Evolutionary conservation across 2,329 filamentous ascomycete species (phyloP).

Genomic region (Lanzia echinophila): DNA sequence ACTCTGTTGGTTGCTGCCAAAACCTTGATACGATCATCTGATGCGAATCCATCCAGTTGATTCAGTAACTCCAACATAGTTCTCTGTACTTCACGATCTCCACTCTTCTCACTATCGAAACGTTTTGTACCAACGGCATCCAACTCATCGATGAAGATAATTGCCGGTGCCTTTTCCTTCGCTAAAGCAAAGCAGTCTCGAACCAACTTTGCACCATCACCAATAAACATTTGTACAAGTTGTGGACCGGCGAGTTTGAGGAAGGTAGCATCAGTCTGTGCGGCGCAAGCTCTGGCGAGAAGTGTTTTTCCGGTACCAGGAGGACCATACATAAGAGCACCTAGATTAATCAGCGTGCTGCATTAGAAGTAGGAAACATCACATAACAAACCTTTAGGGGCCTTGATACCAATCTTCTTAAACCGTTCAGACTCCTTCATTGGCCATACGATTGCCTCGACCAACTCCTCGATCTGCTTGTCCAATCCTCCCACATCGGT

Average conservation of each 20-base stretch:
- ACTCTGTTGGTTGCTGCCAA: conserved; percentile 91
- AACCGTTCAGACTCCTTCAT: conserved; percentile 99
- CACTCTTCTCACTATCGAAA: conserved; percentile 97
- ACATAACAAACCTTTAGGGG: conserved; percentile 73
- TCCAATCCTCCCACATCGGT: conserved; percentile 94
- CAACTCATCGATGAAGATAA: conserved; percentile 98
- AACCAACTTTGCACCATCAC: conserved; percentile 94
- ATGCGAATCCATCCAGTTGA: conserved; percentile 96
- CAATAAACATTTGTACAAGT: conserved; percentile 99
- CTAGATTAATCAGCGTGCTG: conserved; percentile 39
- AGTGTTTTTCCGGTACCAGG: conserved; percentile 88
- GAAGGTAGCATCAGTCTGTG: conserved; percentile 97
- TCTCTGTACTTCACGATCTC: conserved; percentile 94
- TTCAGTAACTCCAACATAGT: conserved; percentile 99
- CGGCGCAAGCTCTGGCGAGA: conserved; percentile 89
- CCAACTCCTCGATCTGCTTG: conserved; percentile 98
- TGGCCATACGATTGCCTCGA: conserved; percentile 97
- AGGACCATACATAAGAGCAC: conserved; percentile 95
- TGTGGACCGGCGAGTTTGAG: conserved; percentile 96
- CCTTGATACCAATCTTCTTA: conserved; percentile 99
- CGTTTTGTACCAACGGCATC: conserved; percentile 98
- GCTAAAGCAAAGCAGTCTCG: conserved; percentile 95
- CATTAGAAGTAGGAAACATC: conserved; percentile 15
- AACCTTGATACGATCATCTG: conserved; percentile 94
- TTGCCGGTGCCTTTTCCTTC: conserved; percentile 97